These are phyloP conservation scores for Sarocladium strictum DNA, from an alignment of 2,329 filamentous ascomycete species.

Conservation along the genomic window DNA sequence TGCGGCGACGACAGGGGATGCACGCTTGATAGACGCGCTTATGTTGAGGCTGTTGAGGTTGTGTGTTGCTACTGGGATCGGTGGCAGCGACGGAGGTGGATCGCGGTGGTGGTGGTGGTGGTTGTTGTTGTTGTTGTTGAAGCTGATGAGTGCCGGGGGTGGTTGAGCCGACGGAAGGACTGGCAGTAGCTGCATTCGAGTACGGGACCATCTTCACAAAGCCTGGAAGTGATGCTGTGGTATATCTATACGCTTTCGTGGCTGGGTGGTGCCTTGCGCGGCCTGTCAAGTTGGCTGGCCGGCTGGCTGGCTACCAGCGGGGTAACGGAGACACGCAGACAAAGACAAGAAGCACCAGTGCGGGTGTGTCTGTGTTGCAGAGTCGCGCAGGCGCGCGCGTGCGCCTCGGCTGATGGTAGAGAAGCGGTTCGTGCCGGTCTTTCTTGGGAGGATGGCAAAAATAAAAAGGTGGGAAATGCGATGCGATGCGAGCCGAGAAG, in stretches of 20 bases:
- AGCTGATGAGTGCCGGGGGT: not conserved
- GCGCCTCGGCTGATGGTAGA: conserved; percentile 4
- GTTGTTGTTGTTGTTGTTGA: conserved; percentile 11
- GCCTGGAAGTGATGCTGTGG: not conserved
- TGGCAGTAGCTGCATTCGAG: conserved; percentile 6
- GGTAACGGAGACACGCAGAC: conserved; percentile 2
- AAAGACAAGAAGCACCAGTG: not conserved
- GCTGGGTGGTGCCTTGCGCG: not conserved
- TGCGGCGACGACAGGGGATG: conserved; percentile 55
- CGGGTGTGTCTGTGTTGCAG: not conserved
- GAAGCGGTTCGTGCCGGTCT: conserved; percentile 9
- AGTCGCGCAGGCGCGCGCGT: conserved; percentile 9
- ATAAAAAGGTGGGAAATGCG: not conserved
- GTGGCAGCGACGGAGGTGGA: conserved; percentile 13
- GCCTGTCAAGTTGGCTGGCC: not conserved
- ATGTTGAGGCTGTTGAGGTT: conserved; percentile 39
- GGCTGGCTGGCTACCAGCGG: conserved; percentile 2
- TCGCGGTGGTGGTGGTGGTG: conserved; percentile 13
- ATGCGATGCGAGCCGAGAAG: not conserved
- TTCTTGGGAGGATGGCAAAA: conserved; percentile 15
- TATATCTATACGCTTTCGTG: not conserved
- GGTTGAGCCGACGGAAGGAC: conserved; percentile 3
- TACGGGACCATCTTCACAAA: not conserved
- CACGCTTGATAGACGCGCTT: conserved; percentile 60
- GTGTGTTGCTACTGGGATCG: conserved; percentile 10